These are phyloP conservation scores for Diaporthe citriasiana DNA, from an alignment of 2,329 filamentous ascomycete genomes.

Conservation along the genomic window DNA sequence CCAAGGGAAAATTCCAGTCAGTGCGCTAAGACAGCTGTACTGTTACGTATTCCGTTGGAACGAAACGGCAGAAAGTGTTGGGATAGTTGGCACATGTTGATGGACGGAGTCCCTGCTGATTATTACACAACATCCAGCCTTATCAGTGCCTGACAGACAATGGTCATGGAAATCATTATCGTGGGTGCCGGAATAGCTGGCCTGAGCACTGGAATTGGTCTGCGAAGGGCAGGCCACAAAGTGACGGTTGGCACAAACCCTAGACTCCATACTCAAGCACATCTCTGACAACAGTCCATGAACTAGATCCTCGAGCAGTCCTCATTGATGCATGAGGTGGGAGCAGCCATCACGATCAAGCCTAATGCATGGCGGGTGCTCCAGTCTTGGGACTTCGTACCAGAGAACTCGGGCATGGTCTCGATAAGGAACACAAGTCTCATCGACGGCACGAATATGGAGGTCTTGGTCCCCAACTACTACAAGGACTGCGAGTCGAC, in stretches of 20 bases:
- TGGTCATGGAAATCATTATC: constrained; percentile 19
- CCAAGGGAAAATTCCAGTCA: accelerated
- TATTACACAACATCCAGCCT: background rate
- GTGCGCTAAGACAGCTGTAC: background rate
- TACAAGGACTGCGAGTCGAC: constrained; percentile 30
- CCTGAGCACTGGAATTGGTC: constrained; percentile 21
- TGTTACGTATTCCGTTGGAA: background rate
- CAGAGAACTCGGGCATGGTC: constrained; percentile 7
- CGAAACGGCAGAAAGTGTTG: too few species aligned
- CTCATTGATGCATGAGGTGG: constrained; percentile 11
- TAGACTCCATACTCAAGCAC: background rate
- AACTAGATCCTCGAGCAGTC: constrained; percentile 24
- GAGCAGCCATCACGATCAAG: constrained; percentile 28
- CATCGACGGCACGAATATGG: constrained; percentile 29
- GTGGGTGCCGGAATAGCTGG: constrained; percentile 31
- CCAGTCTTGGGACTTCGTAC: constrained; percentile 10
- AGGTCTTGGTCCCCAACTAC: constrained; percentile 11
- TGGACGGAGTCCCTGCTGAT: background rate
- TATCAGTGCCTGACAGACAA: background rate
- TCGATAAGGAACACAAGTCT: constrained; percentile 2
- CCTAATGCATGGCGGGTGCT: constrained; percentile 25
- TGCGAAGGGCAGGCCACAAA: constrained; percentile 32
- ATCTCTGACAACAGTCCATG: background rate
- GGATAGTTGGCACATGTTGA: background rate
- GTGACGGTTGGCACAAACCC: background rate